These are phyloP conservation scores for Cladosporium sp. DNA, from an alignment of 2,329 filamentous ascomycete genomes.

Conservation along the genomic window DNA sequence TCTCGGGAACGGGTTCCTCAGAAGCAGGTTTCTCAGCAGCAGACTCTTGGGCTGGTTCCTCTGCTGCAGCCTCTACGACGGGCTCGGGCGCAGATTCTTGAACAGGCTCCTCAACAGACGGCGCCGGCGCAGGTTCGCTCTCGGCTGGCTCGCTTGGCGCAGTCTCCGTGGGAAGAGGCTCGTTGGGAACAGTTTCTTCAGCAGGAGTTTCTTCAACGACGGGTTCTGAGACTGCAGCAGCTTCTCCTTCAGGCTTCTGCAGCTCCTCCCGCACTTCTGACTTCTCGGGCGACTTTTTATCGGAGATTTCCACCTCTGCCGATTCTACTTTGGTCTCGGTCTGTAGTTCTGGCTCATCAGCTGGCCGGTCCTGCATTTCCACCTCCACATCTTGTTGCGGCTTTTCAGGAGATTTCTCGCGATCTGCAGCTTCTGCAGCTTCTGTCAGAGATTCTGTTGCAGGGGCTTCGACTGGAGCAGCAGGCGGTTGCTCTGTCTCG, in stretches of 20 bases:
- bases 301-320: not conserved
- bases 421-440: too few relatives aligned
- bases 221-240: not conserved
- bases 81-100: not conserved
- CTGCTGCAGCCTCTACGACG: not conserved
- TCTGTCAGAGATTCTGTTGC: too few relatives aligned
- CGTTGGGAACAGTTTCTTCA: not conserved
- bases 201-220: not conserved
- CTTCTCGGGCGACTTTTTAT: slow-evolving; percentile 7
- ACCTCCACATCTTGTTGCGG: not conserved
- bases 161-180: too few relatives aligned
- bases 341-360: not conserved
- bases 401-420: not conserved
- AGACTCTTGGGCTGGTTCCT: not conserved
- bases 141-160: too few relatives aligned
- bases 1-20: not conserved
- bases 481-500: not conserved
- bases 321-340: not conserved
- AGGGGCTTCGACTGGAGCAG: not conserved
- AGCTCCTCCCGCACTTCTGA: not conserved
- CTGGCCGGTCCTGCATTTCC: slow-evolving; percentile 5
- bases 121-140: too few relatives aligned
- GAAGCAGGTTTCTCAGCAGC: too few relatives aligned
- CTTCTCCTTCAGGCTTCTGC: too few relatives aligned
- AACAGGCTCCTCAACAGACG: too few relatives aligned